Conservation (phyloP, 306 rosid genomes). For the Fagus crenata region DNA sequence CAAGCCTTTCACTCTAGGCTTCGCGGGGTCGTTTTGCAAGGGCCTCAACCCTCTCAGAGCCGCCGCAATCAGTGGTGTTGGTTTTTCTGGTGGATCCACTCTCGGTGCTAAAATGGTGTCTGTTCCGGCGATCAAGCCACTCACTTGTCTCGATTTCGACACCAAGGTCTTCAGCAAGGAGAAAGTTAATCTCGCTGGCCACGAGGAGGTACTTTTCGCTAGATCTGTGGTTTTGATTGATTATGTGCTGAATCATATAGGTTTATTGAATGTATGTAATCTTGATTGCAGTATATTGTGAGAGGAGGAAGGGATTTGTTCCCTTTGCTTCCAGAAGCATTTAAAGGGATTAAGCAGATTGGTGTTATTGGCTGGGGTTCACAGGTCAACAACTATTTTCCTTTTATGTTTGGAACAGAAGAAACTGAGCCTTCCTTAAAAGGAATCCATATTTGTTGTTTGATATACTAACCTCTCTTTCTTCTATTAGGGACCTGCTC, state of each 20-base stretch:
- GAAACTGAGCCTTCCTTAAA: no score
- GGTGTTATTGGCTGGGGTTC: slow-evolving; percentile 99
- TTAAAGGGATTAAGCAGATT: slow-evolving; percentile 92
- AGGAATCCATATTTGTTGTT: not conserved
- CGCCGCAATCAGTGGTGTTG: not conserved
- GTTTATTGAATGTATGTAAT: not conserved
- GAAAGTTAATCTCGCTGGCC: slow-evolving; percentile 79
- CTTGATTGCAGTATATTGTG: slow-evolving; percentile 64
- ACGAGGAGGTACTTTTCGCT: slow-evolving; percentile 60
- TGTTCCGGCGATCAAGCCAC: slow-evolving; percentile 40
- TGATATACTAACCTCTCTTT: slow-evolving; percentile 18
- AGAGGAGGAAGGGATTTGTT: slow-evolving; percentile 93
- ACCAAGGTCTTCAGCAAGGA: slow-evolving; percentile 86
- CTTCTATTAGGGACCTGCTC: slow-evolving; percentile 86
- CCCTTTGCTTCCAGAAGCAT: slow-evolving; percentile 77
- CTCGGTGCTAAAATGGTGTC: slow-evolving; percentile 81
- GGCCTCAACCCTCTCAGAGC: slow-evolving; percentile 29
- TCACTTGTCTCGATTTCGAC: slow-evolving; percentile 60
- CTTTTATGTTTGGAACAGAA: not conserved
- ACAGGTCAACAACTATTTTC: slow-evolving; percentile 49
- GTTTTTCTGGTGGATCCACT: slow-evolving; percentile 29
- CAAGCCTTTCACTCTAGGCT: slow-evolving; percentile 28
- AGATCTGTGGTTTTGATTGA: not conserved
- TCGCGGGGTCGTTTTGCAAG: slow-evolving; percentile 40
- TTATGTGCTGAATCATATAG: slow-evolving; percentile 5